phyloP scores from a whole-genome alignment of 2,329 filamentous ascomycete species.

The Paecilomyces sp. region DNA sequence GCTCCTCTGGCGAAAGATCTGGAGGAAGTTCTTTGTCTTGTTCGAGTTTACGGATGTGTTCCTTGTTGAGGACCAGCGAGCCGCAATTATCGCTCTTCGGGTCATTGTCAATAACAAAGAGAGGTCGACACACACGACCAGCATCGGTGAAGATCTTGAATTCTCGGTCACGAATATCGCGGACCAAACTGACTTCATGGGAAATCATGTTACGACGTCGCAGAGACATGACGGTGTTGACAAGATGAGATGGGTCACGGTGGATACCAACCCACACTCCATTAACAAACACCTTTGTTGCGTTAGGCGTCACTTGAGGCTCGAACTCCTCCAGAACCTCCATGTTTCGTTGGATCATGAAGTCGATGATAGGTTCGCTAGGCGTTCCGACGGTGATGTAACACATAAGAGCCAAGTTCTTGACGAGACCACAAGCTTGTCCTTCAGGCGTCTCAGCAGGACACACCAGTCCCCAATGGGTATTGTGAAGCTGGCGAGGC shows the following conservation, averaged over 20 bases:
- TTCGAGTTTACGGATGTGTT: conserved; percentile 72
- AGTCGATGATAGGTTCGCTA: conserved; percentile 82
- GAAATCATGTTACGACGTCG: conserved; percentile 77
- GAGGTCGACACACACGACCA: conserved; percentile 84
- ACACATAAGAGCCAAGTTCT: conserved; percentile 96
- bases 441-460: conserved; percentile 97
- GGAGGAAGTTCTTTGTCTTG: conserved; percentile 60
- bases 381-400: conserved; percentile 95
- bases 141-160: conserved; percentile 99
- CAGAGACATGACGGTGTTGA: conserved; percentile 68
- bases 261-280: conserved; percentile 97
- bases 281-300: conserved; percentile 97
- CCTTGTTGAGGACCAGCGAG: conserved; percentile 72
- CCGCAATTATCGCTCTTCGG: conserved; percentile 66
- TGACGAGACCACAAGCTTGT: conserved; percentile 95
- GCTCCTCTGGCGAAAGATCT: conserved; percentile 53
- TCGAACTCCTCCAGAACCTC: conserved; percentile 95
- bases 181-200: conserved; percentile 87
- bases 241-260: conserved; percentile 77
- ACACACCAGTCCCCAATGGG: conserved; percentile 96
- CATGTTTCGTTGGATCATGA: conserved; percentile 94
- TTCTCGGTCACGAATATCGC: conserved; percentile 93
- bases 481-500: conserved; percentile 95
- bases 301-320: conserved; percentile 74
- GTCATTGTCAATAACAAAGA: conserved; percentile 90